These are phyloP conservation scores for Teunomyces tritomae DNA, from an alignment of 805 yeast genomes.

Conservation along the genomic window DNA sequence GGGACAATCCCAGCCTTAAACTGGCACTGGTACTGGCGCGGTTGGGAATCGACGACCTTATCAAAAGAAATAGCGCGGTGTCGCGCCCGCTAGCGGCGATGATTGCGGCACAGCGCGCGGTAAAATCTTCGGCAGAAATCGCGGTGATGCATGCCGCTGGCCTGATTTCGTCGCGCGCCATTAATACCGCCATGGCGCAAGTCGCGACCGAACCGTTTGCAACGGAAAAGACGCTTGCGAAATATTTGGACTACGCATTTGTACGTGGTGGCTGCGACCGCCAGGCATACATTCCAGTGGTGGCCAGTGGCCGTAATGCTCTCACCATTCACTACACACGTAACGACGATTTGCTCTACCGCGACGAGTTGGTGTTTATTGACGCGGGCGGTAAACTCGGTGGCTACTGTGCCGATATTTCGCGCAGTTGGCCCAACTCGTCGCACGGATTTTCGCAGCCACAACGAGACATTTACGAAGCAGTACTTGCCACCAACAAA, in stretches of 20 bases:
- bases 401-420: slow-evolving; percentile 93
- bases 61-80: slow-evolving; percentile 30
- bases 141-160: slow-evolving; percentile 80
- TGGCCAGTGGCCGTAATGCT: slow-evolving; percentile 90
- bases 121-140: slow-evolving; percentile 77
- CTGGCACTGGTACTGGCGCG: slow-evolving; percentile 15
- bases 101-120: slow-evolving; percentile 52
- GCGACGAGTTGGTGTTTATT: slow-evolving; percentile 81
- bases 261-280: slow-evolving; percentile 85
- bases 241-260: slow-evolving; percentile 80
- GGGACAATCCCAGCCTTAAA: slow-evolving; percentile 41
- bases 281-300: slow-evolving; percentile 92
- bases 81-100: slow-evolving; percentile 43
- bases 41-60: slow-evolving; percentile 14
- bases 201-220: slow-evolving; percentile 46
- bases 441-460: slow-evolving; percentile 68
- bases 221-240: slow-evolving; percentile 75
- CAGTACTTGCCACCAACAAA: slow-evolving; percentile 80
- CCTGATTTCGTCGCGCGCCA: slow-evolving; percentile 76
- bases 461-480: slow-evolving; percentile 84
- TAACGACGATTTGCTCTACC: slow-evolving; percentile 76
- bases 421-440: slow-evolving; percentile 92
- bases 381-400: slow-evolving; percentile 96
- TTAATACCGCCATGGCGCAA: slow-evolving; percentile 74
- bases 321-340: slow-evolving; percentile 91